A percentile compares a stretch with the other conserved stretches of the same genome.
Conservation (phyloP, 2,329 filamentous ascomycete species). For the Cladosporium velox region DNA sequence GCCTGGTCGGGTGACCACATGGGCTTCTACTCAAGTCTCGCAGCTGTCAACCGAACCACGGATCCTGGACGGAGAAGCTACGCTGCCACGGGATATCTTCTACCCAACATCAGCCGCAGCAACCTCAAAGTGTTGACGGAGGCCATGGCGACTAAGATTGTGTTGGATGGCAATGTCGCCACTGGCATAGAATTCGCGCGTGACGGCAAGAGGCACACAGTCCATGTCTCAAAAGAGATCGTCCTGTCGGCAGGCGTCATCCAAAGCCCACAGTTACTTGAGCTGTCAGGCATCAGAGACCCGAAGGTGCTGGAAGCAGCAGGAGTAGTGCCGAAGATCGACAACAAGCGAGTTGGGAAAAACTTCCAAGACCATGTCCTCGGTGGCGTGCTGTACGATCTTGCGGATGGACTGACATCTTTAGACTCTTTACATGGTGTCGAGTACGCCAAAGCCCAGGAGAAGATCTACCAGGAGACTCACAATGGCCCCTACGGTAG, state of each 20-base stretch:
- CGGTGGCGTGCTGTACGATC: constrained; percentile 33
- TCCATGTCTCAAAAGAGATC: constrained; percentile 40
- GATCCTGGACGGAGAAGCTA: constrained; percentile 37
- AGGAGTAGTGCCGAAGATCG: constrained; percentile 49
- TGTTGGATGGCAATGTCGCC: constrained; percentile 34
- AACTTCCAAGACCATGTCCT: constrained; percentile 47
- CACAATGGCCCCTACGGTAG: constrained; percentile 38
- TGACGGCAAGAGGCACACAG: constrained; percentile 14
- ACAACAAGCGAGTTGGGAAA: constrained; percentile 56
- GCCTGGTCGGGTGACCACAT: constrained; percentile 39
- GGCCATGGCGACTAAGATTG: constrained; percentile 32
- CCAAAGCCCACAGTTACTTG: constrained; percentile 60
- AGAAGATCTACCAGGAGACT: constrained; percentile 38
- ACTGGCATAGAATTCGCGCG: constrained; percentile 45
- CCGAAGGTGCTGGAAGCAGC: constrained; percentile 50
- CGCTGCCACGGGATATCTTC: constrained; percentile 37
- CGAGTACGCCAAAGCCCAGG: constrained; percentile 39
- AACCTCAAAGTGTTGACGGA: constrained; percentile 39
- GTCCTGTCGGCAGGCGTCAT: constrained; percentile 58
- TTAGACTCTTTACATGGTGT: constrained; percentile 39
- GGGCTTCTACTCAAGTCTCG: constrained; percentile 38
- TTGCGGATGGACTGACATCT: constrained; percentile 35
- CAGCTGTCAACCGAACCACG: constrained; percentile 36
- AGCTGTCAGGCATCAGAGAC: constrained; percentile 63
- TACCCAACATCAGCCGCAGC: constrained; percentile 32